Evolutionary conservation across 2,329 filamentous ascomycete genomes (phyloP), one percentile per base, ranked within the genome.

Genomic region (Botrytis elliptica): DNA sequence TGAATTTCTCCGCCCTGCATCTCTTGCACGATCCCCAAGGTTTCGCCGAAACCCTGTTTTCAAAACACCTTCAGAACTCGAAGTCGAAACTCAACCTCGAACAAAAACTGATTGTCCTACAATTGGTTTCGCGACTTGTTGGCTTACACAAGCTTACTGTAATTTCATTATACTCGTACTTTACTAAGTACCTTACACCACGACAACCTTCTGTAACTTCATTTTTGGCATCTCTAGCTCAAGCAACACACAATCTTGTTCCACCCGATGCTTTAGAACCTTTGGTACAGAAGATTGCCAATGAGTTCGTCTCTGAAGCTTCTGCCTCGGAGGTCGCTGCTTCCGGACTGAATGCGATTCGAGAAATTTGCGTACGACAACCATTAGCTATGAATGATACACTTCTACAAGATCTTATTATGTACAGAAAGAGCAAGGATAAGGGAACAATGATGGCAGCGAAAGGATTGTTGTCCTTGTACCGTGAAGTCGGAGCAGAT

Each of bases 361-460:
- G 96, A 69, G 96, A 99, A 81, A 93, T 99, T 40, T 98, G 95
- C 82, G 92, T 91, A 4, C 89, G 96, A 76, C 96, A 99, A 80
- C 95, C 96, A 1, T 85, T 98, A n/a, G 95, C 95, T 9, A 98
- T 99, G 93, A 94, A 90, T 70, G 95, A 98, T 77, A 97, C 95
- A 0, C 84, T 99, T n/a, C 85, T 99, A 44, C 95, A 99, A 82
- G 96, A 99, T 85, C 84, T 99, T 70, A 94, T 98, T 16, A 92
- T 96, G 85, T 98, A 99, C 84, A 90, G 93, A 75, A 97, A 97
- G 86, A 97, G 93, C 81, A 99, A 99, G 82, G 96, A 99, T 81
- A 99, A 98, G 85, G 95, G 95, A 74, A 93, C 96, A n/a, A 95
- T 97, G 89, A 98, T 99, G 96, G 96, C 96, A 12, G 94, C 95